Evolutionary conservation across 306 rosid species (phyloP).

Genomic region (Rosa chinensis): DNA sequence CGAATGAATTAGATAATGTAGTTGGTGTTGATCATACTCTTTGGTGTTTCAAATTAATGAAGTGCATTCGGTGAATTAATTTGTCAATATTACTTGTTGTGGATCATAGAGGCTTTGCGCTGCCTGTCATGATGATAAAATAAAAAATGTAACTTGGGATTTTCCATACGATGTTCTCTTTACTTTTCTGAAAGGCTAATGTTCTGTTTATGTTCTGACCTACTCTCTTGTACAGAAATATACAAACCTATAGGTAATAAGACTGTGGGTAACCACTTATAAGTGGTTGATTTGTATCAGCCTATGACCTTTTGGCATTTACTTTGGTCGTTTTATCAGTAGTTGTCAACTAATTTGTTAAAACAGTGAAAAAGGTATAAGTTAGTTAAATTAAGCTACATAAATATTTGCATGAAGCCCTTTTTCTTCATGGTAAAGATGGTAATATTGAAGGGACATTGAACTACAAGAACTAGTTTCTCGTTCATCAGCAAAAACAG

Average conservation of each 20-base stretch:
- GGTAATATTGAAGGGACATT: neutral
- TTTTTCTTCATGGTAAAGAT: neutral
- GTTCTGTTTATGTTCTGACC: neutral
- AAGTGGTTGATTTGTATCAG: neutral
- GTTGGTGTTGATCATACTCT: neutral
- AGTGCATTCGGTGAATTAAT: neutral
- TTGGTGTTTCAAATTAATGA: neutral
- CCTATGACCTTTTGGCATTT: neutral
- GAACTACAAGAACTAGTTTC: neutral
- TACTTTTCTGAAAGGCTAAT: neutral
- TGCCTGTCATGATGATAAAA: neutral
- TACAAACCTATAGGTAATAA: too few species aligned
- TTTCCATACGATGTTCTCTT: neutral
- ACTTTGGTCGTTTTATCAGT: neutral
- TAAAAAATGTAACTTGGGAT: neutral
- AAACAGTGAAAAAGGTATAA: neutral
- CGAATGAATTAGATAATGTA: slow-evolving; percentile 1
- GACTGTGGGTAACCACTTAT: too few species aligned
- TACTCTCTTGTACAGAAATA: neutral
- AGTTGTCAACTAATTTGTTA: neutral
- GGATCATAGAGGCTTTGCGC: neutral
- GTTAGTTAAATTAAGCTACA: neutral
- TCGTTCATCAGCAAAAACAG: neutral
- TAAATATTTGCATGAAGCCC: neutral
- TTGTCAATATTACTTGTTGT: neutral